Evolutionary conservation across 78 protist genomes (phyloP).

Genomic region (Dictyostelium firmibasis): DNA sequence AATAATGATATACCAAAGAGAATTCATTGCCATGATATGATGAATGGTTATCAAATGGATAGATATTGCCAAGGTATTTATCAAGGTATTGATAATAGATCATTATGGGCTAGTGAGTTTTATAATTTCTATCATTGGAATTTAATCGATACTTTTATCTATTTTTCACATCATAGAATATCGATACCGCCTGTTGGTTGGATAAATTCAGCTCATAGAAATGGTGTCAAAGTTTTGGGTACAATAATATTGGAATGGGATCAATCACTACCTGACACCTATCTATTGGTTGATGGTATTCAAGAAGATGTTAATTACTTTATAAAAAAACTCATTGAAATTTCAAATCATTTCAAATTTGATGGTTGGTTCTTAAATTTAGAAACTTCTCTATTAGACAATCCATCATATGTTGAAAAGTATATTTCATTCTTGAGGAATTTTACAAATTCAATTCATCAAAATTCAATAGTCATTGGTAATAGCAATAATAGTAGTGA

Average conservation of each 20-base stretch:
- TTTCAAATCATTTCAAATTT: slow-evolving; percentile 78
- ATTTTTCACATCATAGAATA: slow-evolving; percentile 89
- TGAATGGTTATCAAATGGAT: neutral
- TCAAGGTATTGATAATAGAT: neutral
- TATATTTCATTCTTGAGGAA: neutral
- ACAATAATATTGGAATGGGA: slow-evolving; percentile 95
- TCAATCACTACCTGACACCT: slow-evolving; percentile 24
- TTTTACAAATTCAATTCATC: slow-evolving; percentile 9
- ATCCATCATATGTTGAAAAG: neutral
- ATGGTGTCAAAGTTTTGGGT: slow-evolving; percentile 84
- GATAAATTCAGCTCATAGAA: slow-evolving; percentile 79
- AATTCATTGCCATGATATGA: slow-evolving; percentile 10
- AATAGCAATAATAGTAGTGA: no score
- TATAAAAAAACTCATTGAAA: neutral
- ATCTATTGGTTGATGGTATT: slow-evolving; percentile 2
- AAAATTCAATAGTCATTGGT: neutral
- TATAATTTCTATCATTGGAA: slow-evolving; percentile 60
- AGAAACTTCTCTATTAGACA: slow-evolving; percentile 42
- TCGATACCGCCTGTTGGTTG: slow-evolving; percentile 91
- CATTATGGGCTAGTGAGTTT: neutral
- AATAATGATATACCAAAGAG: neutral
- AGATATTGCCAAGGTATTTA: neutral
- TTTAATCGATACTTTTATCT: slow-evolving; percentile 86
- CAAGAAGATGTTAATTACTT: neutral
- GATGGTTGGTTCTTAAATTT: slow-evolving; percentile 94